Evolutionary conservation across 2,329 filamentous ascomycete species (phyloP).

Genomic region (Dryadomyces quercus-mongolicae): DNA sequence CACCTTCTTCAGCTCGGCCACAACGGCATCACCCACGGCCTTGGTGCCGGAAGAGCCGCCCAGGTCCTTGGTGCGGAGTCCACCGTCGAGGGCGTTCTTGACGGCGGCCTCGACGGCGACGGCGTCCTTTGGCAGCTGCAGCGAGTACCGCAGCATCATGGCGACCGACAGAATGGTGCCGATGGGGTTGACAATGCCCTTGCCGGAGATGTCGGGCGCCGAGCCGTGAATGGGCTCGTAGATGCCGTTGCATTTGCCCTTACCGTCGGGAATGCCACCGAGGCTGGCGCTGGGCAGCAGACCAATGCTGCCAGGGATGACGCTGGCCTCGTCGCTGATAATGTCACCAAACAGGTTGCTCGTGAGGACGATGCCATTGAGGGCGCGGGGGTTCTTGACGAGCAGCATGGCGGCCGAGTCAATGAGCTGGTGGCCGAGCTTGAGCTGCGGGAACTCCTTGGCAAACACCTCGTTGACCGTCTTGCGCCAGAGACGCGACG

Average conservation of each 20-base stretch:
- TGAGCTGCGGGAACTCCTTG: conserved; percentile 78
- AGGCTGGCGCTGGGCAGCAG: conserved; percentile 80
- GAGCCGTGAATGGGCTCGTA: conserved; percentile 97
- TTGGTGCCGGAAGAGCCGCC: conserved; percentile 62
- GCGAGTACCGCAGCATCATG: conserved; percentile 93
- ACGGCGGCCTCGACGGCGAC: conserved; percentile 73
- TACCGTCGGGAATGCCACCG: conserved; percentile 74
- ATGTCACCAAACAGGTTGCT: conserved; percentile 96
- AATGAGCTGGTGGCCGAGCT: conserved; percentile 81
- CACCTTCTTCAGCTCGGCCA: conserved; percentile 58
- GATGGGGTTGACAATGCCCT: conserved; percentile 85
- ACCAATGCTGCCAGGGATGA: conserved; percentile 84
- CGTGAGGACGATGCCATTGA: conserved; percentile 87
- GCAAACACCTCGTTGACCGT: conserved; percentile 74
- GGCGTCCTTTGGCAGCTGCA: conserved; percentile 67
- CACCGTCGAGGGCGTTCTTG: conserved; percentile 64
- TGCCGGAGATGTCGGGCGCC: conserved; percentile 84
- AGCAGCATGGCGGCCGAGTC: conserved; percentile 96
- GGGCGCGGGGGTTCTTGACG: conserved; percentile 78
- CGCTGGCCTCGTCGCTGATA: conserved; percentile 86
- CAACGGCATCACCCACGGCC: conserved; percentile 69
- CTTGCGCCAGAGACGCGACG: conserved; percentile 79
- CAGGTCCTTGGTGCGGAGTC: conserved; percentile 72
- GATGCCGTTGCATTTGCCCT: conserved; percentile 78
- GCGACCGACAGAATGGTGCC: conserved; percentile 84